Conservation (phyloP, 805 yeast genomes). For the Candida khao-thaluensis region DNA sequence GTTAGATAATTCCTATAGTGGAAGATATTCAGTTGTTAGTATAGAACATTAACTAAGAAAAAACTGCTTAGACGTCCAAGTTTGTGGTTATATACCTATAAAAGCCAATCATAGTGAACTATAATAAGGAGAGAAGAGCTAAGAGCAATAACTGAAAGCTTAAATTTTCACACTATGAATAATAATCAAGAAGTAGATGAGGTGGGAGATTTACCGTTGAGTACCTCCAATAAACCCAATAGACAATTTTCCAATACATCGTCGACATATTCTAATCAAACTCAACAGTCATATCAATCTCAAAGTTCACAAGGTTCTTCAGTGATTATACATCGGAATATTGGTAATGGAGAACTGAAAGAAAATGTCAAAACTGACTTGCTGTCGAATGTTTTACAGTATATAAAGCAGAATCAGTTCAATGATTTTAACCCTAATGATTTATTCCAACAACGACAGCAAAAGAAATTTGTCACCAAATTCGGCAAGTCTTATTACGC, state of each 20-base stretch:
- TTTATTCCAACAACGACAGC: constrained; percentile 35
- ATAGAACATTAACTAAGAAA: neutral
- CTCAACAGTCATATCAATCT: constrained; percentile 19
- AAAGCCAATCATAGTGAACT: too few relatives aligned
- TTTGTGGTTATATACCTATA: too few relatives aligned
- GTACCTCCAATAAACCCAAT: neutral
- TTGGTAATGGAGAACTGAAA: constrained; percentile 9
- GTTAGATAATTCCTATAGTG: too few relatives aligned
- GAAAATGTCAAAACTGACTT: constrained; percentile 16
- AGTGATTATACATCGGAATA: constrained; percentile 18
- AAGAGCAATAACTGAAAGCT: too few relatives aligned
- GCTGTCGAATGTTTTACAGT: constrained; percentile 34
- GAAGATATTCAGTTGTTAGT: too few relatives aligned
- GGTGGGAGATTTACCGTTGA: neutral
- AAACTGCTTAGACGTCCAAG: too few relatives aligned
- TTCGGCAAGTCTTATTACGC: constrained; percentile 25
- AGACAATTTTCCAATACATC: constrained; percentile 14
- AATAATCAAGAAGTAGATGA: neutral
- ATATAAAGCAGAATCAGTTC: constrained; percentile 25
- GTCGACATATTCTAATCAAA: constrained; percentile 20
- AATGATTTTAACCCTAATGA: constrained; percentile 32
- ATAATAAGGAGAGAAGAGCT: neutral
- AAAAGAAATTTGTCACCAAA: constrained; percentile 29
- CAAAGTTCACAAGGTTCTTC: constrained; percentile 17
- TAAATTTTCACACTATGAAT: neutral